Base-by-base conservation (phyloP, 2,329 filamentous ascomycete species). In the Fusarium cicatricum region DNA sequence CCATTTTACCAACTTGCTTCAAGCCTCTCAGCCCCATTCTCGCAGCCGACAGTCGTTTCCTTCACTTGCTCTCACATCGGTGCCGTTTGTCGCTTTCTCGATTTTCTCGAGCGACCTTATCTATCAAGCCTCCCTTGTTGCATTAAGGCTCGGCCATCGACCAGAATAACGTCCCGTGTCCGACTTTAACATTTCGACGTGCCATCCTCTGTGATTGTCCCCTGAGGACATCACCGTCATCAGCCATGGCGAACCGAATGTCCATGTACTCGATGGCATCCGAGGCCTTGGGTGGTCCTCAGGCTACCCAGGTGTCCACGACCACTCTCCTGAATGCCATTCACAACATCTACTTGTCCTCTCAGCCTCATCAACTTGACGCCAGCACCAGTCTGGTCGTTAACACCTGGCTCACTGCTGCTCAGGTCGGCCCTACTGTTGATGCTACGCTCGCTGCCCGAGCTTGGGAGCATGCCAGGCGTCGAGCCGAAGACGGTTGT, bases 391-490 rank as follows among this genome's bases (percentile, higher is more conserved):
- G 92, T 73, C 75, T 98, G 33, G 93, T 95, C 0, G 92, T 98
- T 64, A 98, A 98, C 78, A 97, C 92, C 52, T 97, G 93, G 93
- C 83, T 95, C 47, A 96, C 91, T 4, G 91, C 91, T 15, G 82
- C 86, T 23, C 90, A 90, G 64, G 78, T 84, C 19, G 86, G 88
- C 33, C 82, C 85, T 3, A 92, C 90, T 8, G 85, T 98, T 36
- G 95, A 99, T 75, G 77, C 85, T 36, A 85, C 90, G 17, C 77
- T 99, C 44, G 90, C 91, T 14, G 82, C 86, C 46, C 86, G 91
- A 72, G 92, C 93, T 3, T 99, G 95, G 94, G 95, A 99, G 77
- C 95, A 99, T 80, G 94, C 95, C 52, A 86, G 94, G 65, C 87
- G 95, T 59, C 86, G 95, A 78, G 95, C 95, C 36, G 95, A 99